Evolutionary conservation across 78 protist species (phyloP).

Genomic region (Dictyostelium discoideum): DNA sequence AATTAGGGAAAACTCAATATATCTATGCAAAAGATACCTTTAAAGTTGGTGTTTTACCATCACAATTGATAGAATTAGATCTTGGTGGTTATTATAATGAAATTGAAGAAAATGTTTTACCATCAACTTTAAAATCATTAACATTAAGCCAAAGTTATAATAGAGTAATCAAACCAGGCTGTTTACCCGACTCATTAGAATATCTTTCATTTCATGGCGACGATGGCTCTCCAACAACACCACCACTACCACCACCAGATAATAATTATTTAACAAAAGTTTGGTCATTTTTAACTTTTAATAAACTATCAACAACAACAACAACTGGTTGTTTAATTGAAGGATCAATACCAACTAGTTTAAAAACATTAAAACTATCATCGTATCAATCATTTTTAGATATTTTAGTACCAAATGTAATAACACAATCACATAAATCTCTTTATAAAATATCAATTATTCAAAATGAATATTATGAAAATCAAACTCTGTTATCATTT

Average conservation of each 20-base stretch:
- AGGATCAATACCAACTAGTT: neutral
- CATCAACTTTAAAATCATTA: neutral
- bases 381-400: neutral
- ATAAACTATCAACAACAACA: neutral
- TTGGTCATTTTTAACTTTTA: no score
- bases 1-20: neutral
- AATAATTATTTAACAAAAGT: no score
- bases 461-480: neutral
- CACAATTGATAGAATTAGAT: neutral
- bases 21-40: neutral
- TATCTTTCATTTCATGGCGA: neutral
- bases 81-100: neutral
- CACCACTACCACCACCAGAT: no score
- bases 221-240: neutral
- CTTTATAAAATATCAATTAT: neutral
- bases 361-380: neutral
- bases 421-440: neutral
- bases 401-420: neutral
- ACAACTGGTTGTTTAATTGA: neutral
- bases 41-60: neutral
- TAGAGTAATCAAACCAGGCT: neutral
- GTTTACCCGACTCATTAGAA: neutral
- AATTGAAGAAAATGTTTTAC: neutral
- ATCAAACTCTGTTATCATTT: neutral
- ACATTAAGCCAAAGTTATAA: neutral